Percentiles rank a stretch among this genome's conserved stretches.
Evolutionary conservation across 331 rosid genomes (phyloP).

Genomic region (Stylosanthes scabra): DNA sequence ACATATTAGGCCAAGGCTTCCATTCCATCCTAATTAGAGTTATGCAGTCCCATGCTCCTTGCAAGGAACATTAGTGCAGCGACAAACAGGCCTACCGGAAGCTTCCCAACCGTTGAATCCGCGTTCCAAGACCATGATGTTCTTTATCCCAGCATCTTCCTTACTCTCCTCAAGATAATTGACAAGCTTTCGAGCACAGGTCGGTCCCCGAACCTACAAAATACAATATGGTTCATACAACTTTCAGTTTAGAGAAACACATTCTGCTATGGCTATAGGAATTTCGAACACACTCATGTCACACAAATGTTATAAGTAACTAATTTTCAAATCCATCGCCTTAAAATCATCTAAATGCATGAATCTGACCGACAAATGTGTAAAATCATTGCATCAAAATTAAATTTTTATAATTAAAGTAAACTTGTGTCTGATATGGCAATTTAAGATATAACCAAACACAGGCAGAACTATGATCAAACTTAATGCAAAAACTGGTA

Average conservation of each 20-base stretch:
- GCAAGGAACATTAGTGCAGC: conserved; percentile 71
- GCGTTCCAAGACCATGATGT: conserved; percentile 82
- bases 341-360: no score
- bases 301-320: neutral
- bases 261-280: neutral
- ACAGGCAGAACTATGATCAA: neutral
- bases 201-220: conserved; percentile 92
- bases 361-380: no score
- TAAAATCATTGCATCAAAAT: no score
- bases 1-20: conserved; percentile 23
- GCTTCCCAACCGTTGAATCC: conserved; percentile 98
- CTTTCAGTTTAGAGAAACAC: conserved; percentile 26
- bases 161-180: conserved; percentile 71
- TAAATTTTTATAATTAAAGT: conserved; percentile 1
- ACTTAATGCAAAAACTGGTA: no score
- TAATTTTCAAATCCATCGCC: no score
- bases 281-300: conserved; percentile 19
- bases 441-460: neutral
- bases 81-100: conserved; percentile 90
- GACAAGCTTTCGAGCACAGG: conserved; percentile 77
- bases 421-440: conserved; percentile 15
- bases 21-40: conserved; percentile 26
- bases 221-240: conserved; percentile 42
- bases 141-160: conserved; percentile 78
- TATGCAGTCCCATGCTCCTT: conserved; percentile 58